Percentiles rank a stretch among this genome's conserved stretches.
These are phyloP conservation scores for Inga laurina DNA, from an alignment of 306 rosid species.

Conservation along the genomic window DNA sequence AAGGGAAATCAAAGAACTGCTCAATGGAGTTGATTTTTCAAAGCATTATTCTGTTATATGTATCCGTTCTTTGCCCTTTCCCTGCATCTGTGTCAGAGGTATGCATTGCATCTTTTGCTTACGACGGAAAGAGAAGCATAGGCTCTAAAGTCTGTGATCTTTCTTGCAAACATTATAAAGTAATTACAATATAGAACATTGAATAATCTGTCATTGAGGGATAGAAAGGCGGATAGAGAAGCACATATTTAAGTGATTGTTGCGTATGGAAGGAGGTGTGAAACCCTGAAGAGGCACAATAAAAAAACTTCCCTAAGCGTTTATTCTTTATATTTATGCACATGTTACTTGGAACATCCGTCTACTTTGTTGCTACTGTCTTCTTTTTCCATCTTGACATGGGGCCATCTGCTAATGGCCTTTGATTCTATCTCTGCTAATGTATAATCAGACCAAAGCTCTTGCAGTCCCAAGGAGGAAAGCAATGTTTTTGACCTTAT, in stretches of 20 bases:
- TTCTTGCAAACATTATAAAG: neutral
- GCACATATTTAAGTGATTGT: neutral
- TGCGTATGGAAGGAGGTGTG: neutral
- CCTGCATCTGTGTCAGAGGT: neutral
- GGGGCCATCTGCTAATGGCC: conserved; percentile 16
- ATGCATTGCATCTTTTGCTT: neutral
- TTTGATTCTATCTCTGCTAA: conserved; percentile 49
- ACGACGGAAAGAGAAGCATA: too few relatives aligned
- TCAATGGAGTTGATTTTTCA: neutral
- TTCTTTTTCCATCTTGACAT: neutral
- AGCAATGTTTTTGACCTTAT: conserved; percentile 76
- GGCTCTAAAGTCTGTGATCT: neutral
- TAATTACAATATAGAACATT: neutral
- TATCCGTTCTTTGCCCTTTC: neutral
- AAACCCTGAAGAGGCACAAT: neutral
- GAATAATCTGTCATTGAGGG: neutral
- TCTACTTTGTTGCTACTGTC: neutral
- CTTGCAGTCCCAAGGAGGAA: conserved; percentile 90
- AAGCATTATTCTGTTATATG: neutral
- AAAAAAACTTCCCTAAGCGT: neutral
- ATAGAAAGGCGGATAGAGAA: neutral
- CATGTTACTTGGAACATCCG: neutral
- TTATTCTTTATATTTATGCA: neutral
- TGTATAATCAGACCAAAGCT: conserved; percentile 83
- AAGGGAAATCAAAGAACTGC: neutral